phyloP scores from a whole-genome alignment of 164 flowering plant species.

The Hamamelis virginiana region DNA sequence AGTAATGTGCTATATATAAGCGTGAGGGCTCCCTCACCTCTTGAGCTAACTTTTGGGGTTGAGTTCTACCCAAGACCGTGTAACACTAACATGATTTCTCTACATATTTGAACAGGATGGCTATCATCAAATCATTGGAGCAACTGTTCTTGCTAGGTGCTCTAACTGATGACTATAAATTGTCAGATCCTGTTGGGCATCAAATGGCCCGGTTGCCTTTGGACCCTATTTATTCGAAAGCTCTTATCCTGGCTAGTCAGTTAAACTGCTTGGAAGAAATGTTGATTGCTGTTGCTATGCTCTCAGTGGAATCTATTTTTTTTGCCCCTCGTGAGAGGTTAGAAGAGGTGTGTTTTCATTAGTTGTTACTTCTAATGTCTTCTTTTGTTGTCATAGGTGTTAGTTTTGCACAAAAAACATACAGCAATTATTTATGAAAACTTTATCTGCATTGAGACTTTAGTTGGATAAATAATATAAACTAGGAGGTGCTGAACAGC shows the following conservation, averaged over 20 bases:
- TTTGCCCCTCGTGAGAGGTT: constrained; percentile 75
- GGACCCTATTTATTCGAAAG: constrained; percentile 85
- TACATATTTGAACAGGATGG: constrained; percentile 48
- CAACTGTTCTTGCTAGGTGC: constrained; percentile 82
- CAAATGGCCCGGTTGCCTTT: constrained; percentile 90
- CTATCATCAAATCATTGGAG: constrained; percentile 82
- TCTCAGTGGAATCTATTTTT: constrained; percentile 89
- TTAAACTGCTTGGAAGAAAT: constrained; percentile 93
- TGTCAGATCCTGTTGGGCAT: constrained; percentile 83
- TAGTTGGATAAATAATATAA: background rate
- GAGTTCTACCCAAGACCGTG: too few species aligned
- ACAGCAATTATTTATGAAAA: background rate
- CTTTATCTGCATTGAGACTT: background rate
- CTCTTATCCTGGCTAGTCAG: constrained; percentile 72
- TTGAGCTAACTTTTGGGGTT: too few species aligned
- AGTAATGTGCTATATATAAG: too few species aligned
- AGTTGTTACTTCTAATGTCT: too few species aligned
- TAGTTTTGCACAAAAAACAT: background rate
- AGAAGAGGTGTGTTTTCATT: constrained; percentile 57
- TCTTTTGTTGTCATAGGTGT: background rate
- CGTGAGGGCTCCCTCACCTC: too few species aligned
- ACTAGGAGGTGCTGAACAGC: background rate
- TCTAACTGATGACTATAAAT: constrained; percentile 70
- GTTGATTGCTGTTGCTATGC: constrained; percentile 91
- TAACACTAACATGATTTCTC: background rate